A percentile compares a stretch with the other conserved stretches of the same genome.
phyloP scores from a whole-genome alignment of 768 basidiomycete genomes.

The Cyclocybe aegerita region DNA sequence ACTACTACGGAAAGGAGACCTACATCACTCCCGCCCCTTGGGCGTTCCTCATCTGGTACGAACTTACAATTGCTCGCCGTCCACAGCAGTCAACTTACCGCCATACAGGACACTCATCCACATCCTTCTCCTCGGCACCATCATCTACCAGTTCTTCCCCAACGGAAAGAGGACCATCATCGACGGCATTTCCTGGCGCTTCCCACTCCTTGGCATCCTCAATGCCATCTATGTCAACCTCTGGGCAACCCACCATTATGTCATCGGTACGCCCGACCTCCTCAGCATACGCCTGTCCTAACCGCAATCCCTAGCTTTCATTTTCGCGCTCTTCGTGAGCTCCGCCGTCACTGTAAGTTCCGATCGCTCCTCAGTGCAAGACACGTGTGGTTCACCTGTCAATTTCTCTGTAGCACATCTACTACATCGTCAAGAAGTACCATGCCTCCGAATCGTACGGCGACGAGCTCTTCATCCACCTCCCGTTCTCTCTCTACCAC shows the following conservation, averaged over 20 bases:
- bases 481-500: constrained; percentile 95
- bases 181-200: constrained; percentile 89
- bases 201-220: constrained; percentile 83
- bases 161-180: constrained; percentile 75
- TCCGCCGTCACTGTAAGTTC: constrained; percentile 54
- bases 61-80: not conserved
- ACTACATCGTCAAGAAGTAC: constrained; percentile 91
- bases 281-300: constrained; percentile 6
- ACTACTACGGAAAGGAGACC: constrained; percentile 77
- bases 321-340: constrained; percentile 86
- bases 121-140: constrained; percentile 83
- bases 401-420: constrained; percentile 66
- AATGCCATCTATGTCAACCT: constrained; percentile 89
- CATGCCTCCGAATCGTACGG: constrained; percentile 59
- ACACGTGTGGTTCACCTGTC: constrained; percentile 26
- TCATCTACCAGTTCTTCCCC: constrained; percentile 88
- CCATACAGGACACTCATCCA: constrained; percentile 78
- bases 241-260: constrained; percentile 78
- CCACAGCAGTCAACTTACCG: constrained; percentile 10
- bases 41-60: constrained; percentile 88
- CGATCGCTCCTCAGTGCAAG: constrained; percentile 14
- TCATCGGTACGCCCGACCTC: constrained; percentile 44
- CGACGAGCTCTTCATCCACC: constrained; percentile 90
- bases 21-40: constrained; percentile 94
- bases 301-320: constrained; percentile 58